Conservation (phyloP, 2,329 filamentous ascomycete genomes). For the Plenodomus biglobosus region DNA sequence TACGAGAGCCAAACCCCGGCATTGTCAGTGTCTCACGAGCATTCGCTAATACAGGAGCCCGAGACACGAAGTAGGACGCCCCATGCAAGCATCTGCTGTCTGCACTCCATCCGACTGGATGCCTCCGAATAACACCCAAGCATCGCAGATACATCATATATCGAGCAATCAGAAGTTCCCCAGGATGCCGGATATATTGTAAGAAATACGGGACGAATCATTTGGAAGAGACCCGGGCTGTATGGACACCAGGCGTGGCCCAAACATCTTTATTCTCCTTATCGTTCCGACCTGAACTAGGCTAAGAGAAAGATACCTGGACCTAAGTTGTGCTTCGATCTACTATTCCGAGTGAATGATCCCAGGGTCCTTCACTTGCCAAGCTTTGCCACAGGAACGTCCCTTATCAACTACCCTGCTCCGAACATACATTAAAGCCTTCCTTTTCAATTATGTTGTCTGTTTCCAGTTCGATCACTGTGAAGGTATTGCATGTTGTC, state of each 20-base stretch:
- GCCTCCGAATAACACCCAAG: background rate
- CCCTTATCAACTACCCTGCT: constrained; percentile 25
- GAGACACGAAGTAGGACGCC: background rate
- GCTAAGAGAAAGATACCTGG: background rate
- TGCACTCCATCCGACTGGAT: background rate
- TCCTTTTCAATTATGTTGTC: constrained; percentile 4
- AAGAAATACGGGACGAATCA: background rate
- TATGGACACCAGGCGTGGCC: background rate
- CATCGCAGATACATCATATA: background rate
- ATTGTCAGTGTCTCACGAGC: background rate
- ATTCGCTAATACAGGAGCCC: background rate
- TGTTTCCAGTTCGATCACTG: constrained; percentile 9
- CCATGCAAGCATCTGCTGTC: background rate
- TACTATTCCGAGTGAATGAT: background rate
- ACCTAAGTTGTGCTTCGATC: background rate
- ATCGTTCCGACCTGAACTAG: background rate
- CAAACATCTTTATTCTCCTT: background rate
- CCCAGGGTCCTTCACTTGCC: constrained; percentile 7
- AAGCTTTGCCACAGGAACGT: constrained; percentile 5
- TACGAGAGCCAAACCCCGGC: background rate
- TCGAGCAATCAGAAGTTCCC: constrained; percentile 1
- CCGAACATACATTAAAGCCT: constrained; percentile 10
- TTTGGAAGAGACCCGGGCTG: background rate
- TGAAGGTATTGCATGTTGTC: background rate
- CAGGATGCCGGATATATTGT: constrained; percentile 1